Evolutionary conservation across 768 basidiomycete genomes (phyloP).

Genomic region (Pulveroboletus ravenelii): DNA sequence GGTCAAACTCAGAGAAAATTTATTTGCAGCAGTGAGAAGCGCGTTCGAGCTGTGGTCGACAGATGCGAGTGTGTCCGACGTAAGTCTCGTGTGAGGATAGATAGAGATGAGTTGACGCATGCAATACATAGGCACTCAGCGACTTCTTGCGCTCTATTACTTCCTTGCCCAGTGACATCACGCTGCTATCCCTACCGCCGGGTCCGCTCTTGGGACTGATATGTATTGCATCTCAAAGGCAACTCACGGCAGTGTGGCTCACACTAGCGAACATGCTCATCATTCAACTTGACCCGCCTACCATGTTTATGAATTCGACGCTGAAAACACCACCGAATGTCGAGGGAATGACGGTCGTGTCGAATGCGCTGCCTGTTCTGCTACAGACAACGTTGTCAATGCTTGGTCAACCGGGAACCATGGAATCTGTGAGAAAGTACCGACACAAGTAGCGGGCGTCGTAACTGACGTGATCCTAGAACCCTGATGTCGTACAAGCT

Average conservation of each 20-base stretch:
- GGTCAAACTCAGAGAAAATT: slow-evolving; percentile 57
- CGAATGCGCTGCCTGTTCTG: slow-evolving; percentile 50
- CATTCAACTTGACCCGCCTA: slow-evolving; percentile 76
- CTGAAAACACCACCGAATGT: slow-evolving; percentile 49
- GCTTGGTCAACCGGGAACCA: slow-evolving; percentile 54
- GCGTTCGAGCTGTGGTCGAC: slow-evolving; percentile 73
- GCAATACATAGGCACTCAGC: slow-evolving; percentile 56
- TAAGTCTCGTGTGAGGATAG: slow-evolving; percentile 37
- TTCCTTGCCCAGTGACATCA: slow-evolving; percentile 68
- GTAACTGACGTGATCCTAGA: slow-evolving; percentile 41
- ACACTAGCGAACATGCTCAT: slow-evolving; percentile 76
- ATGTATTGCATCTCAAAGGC: slow-evolving; percentile 64
- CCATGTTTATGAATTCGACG: slow-evolving; percentile 34
- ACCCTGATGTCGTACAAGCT: slow-evolving; percentile 87
- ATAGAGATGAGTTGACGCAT: slow-evolving; percentile 1
- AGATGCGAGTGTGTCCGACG: slow-evolving; percentile 73
- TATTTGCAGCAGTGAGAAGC: slow-evolving; percentile 55
- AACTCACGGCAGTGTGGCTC: slow-evolving; percentile 81
- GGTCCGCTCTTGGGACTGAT: slow-evolving; percentile 78
- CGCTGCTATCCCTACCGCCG: slow-evolving; percentile 75
- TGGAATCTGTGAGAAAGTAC: slow-evolving; percentile 56
- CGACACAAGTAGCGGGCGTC: background rate
- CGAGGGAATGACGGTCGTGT: slow-evolving; percentile 55
- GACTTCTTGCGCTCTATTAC: slow-evolving; percentile 86
- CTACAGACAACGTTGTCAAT: slow-evolving; percentile 52